Evolutionary conservation across 257 asterid genomes (phyloP), one percentile per base, ranked within the genome.

Genomic region (Solanum raphanifolium): DNA sequence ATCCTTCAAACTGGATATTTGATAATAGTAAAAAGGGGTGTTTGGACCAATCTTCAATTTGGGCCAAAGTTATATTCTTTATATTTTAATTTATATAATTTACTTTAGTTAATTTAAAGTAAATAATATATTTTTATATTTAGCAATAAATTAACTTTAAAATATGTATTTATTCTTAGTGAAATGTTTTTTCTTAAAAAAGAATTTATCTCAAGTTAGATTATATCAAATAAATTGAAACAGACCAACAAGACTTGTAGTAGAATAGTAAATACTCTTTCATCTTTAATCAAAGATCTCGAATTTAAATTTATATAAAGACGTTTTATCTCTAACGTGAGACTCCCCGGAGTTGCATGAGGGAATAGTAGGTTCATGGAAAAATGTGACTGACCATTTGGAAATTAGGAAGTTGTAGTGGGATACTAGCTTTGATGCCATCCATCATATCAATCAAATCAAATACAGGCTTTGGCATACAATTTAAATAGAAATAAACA

Each of bases 221-320:
- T 15, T 52, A 18, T 7, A 52, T 18, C n/a, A 52, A 52, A 52
- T 18, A 18, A 6, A 15, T 16, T 52, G 9, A 52, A 18, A 52
- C 9, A 16, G 9, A 48, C 3, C 60, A 15, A 15, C 9, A 48
- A 48, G 1, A 15, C 8, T 15, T 15, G 6, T 48, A 48, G 8
- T 48, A 48, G 1, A 48, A 43, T 43, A 12, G 1, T 43, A 43
- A 12, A 12, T 43, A 43, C 2, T 43, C 1, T 43, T 48, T 48
- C 0, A 16, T 52, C 3, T 5, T 5, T 52, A 52, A 5, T 52
- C 1, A 52, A 0, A 52, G 3, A 0, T 16, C 0, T 52, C 9
- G 0, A 52, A 16, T 16, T 52, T 6, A 52, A 52, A 2, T 52
- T 52, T 16, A 12, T 48, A 5, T 48, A 2, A 48, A 5, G 7